Evolutionary conservation across 257 asterid genomes (phyloP).

Genomic region (Jasminum sambac): DNA sequence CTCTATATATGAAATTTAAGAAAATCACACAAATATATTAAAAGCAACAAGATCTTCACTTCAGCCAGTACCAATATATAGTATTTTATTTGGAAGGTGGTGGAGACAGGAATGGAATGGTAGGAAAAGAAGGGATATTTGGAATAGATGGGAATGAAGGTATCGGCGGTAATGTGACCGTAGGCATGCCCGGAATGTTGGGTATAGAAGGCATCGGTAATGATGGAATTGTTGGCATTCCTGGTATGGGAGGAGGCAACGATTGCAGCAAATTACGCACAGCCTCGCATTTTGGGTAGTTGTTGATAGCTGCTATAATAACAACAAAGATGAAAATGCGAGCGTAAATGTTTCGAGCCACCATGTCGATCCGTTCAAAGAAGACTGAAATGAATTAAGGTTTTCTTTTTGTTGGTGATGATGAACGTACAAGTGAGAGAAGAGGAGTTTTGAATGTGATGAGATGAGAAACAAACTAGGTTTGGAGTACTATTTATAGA

Average conservation of each 20-base stretch:
- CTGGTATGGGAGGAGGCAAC: not conserved
- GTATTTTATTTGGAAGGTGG: conserved; percentile 2
- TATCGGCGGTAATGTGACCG: not conserved
- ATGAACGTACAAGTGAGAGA: not conserved
- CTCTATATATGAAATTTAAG: not conserved
- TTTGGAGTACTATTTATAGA: conserved; percentile 21
- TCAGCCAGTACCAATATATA: not conserved
- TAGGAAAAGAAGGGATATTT: not conserved
- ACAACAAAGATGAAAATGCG: conserved; percentile 22
- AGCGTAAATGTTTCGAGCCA: conserved; percentile 24
- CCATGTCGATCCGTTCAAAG: conserved; percentile 1
- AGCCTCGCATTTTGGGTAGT: conserved; percentile 28
- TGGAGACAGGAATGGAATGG: not conserved
- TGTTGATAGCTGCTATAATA: conserved; percentile 4
- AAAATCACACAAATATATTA: not conserved
- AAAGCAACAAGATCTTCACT: not conserved
- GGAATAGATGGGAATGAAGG: conserved; percentile 6
- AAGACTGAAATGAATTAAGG: not conserved
- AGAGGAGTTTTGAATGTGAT: not conserved
- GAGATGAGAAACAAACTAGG: conserved; percentile 4
- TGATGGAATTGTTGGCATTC: not conserved
- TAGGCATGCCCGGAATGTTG: not conserved
- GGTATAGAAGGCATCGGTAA: not conserved
- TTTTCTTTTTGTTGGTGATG: not conserved
- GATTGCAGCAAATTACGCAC: conserved; percentile 34